Evolutionary conservation across 768 basidiomycete genomes (phyloP).

Genomic region (Lactarius vividus): DNA sequence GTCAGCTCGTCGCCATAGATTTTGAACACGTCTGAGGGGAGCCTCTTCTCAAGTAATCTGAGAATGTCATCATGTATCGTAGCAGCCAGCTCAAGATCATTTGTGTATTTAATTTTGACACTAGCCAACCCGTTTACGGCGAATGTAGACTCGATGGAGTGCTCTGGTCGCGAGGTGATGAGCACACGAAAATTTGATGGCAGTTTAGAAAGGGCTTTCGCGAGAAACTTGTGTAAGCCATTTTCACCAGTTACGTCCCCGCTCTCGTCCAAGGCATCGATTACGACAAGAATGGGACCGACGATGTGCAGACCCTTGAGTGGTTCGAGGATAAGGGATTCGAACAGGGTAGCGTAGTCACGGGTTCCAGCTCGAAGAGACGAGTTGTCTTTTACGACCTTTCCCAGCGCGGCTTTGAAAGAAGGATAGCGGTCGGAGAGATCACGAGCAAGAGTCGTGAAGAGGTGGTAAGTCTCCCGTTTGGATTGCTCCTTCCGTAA

Average conservation of each 20-base stretch:
- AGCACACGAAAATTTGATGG: neutral
- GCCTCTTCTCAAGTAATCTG: neutral
- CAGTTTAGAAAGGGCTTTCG: neutral
- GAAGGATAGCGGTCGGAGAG: neutral
- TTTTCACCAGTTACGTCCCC: neutral
- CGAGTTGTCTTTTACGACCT: neutral
- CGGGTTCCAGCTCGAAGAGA: neutral
- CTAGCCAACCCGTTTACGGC: too few species aligned
- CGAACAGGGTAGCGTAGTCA: neutral
- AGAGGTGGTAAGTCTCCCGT: neutral
- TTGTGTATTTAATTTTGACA: neutral
- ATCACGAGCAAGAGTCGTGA: neutral
- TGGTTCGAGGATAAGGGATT: neutral
- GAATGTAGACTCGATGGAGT: neutral
- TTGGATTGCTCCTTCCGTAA: slow-evolving; percentile 1
- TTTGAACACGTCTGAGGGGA: neutral
- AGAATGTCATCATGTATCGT: neutral
- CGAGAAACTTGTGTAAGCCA: neutral
- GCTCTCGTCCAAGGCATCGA: neutral
- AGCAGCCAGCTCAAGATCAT: neutral
- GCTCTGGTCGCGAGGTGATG: neutral
- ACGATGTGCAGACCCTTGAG: neutral
- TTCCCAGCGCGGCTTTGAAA: neutral
- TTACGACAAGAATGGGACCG: neutral
- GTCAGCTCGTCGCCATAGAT: neutral